phyloP scores from a whole-genome alignment of 2,329 filamentous ascomycete species.

The Chrysosporium queenslandicum region DNA sequence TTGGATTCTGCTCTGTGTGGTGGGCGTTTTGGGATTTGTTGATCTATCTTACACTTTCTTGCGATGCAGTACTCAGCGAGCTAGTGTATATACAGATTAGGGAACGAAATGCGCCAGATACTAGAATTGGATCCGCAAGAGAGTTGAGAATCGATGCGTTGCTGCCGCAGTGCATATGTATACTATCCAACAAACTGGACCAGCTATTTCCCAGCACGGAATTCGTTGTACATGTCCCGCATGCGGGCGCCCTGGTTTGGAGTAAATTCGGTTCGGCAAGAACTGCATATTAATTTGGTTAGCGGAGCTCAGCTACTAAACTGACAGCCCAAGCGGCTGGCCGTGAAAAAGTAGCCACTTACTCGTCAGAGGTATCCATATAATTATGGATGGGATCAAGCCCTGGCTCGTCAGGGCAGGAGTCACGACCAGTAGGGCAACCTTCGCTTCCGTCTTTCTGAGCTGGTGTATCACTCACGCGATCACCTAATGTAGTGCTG shows the following conservation, averaged over 20 bases:
- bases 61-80: too few species aligned
- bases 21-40: too few species aligned
- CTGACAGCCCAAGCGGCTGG: not conserved
- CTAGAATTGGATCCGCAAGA: too few species aligned
- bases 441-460: constrained; percentile 49
- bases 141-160: too few species aligned
- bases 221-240: constrained; percentile 6
- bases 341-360: constrained; percentile 34
- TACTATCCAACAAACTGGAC: too few species aligned
- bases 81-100: too few species aligned
- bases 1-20: too few species aligned
- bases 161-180: too few species aligned
- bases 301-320: constrained; percentile 2
- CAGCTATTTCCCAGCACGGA: constrained; percentile 4
- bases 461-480: constrained; percentile 37
- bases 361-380: constrained; percentile 47
- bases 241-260: constrained; percentile 7
- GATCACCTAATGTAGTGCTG: constrained; percentile 35
- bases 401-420: constrained; percentile 39
- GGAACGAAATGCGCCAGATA: too few species aligned
- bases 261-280: constrained; percentile 8
- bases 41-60: too few species aligned
- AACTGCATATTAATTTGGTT: not conserved
- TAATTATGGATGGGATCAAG: constrained; percentile 49
- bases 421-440: constrained; percentile 44